Conservation (phyloP, 306 rosid genomes). For the Psophocarpus tetragonolobus region DNA sequence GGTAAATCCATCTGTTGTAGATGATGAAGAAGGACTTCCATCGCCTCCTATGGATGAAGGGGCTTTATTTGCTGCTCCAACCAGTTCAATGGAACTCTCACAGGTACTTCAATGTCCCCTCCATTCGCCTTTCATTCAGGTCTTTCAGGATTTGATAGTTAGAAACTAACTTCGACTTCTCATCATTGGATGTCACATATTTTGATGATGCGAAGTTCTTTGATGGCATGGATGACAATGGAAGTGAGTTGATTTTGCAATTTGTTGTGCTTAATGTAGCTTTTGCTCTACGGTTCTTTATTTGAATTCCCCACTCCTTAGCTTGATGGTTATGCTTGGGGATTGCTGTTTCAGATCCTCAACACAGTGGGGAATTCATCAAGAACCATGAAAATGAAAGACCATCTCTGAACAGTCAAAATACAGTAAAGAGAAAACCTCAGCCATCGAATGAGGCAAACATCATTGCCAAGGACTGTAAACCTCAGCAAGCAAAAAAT, state of each 20-base stretch:
- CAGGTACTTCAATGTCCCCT: conserved; percentile 46
- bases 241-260: conserved; percentile 69
- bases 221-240: conserved; percentile 90
- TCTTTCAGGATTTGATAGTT: neutral
- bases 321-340: conserved; percentile 48
- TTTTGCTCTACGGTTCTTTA: conserved; percentile 45
- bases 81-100: conserved; percentile 72
- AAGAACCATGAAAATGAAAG: conserved; percentile 9
- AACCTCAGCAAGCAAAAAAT: conserved; percentile 44
- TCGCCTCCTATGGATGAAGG: conserved; percentile 85
- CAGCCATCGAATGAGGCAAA: conserved; percentile 38
- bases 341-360: conserved; percentile 77
- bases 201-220: conserved; percentile 59
- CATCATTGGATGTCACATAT: conserved; percentile 25
- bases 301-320: conserved; percentile 50
- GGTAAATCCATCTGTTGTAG: conserved; percentile 52
- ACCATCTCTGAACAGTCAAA: neutral
- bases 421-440: conserved; percentile 42
- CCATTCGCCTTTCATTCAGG: neutral
- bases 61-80: conserved; percentile 54
- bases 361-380: conserved; percentile 54
- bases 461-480: conserved; percentile 43
- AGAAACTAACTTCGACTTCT: conserved; percentile 42
- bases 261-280: conserved; percentile 36
- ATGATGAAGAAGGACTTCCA: conserved; percentile 79